Base-by-base conservation (phyloP, 2,329 filamentous ascomycete genomes). In the Colletotrichum costaricense region DNA sequence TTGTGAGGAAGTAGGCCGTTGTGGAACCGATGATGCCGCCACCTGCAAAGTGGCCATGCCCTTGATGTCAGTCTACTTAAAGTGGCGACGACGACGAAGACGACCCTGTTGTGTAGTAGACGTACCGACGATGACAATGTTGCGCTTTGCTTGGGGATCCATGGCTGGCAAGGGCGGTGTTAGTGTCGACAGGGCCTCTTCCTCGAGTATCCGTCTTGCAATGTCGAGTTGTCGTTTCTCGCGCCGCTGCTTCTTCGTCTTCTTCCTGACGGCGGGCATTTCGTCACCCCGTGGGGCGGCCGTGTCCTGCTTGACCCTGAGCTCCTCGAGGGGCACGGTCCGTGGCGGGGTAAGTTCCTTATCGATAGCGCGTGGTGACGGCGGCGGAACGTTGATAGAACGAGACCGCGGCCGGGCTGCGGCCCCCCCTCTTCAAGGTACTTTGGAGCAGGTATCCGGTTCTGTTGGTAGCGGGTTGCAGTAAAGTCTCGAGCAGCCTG, bases 11-110 rank as follows among this genome's bases (percentile, higher is more conserved):
- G 83, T 98, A 98, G 71, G 96, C 95, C 5, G 94, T 95, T 63
- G 94, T 97, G 81, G 92, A 93, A 79, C 97, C 97, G 78, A 98
- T 97, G 75, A 98, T 95, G 78, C 96, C 96, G 77, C 95, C 96
- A 77, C 96, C 95, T 95, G 74, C 2, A 68, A 68, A 42, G 24
- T 14, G n/a, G 26, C n/a, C 52, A 55, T 26, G 19, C 22, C 57
- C 57, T 35, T 58, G 7, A 30, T 19, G 35, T 74, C 69, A 74
- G 72, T 68, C 49, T 52, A 49, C n/a, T 5, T 19, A 7, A n/a
- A n/a, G 22, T 26, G 54, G 35, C 42, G 22, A 19, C 24, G 42
- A 2, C 11, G 19, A 24, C 19, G 33, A 35, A 12, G 55, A 35
- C n/a, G 64, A 8, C 49, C 22, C 22, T 63, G 24, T 28, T 5